Base-by-base conservation (phyloP, 192 early-diverging fungal species). In the Geranomyces variabilis region DNA sequence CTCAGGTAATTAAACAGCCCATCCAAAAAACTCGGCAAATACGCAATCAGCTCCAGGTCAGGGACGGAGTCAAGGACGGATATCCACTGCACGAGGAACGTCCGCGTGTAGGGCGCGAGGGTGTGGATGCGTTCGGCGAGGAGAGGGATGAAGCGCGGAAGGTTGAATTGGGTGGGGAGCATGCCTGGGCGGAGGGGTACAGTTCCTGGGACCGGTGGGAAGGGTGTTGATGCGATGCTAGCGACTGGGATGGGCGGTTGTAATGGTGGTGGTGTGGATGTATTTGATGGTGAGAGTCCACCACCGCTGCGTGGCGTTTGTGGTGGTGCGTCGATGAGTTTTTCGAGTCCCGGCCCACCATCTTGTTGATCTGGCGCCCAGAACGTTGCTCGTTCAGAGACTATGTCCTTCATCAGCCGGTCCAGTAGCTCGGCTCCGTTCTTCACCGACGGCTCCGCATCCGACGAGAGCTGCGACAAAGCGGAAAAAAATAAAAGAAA, bases 11-110 rank as follows among this genome's bases (percentile, higher is more conserved):
- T 82, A 43, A 99, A 81, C 26, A 98, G 80, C 0, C 95, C 95
- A 74, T 96, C 94, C 34, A 99, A 80, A 71, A 98, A 99, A 71
- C 93, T 91, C 1, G 96, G 98, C 8, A 99, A 73, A 73, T 92
- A 94, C 0, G 87, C 86, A 15, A 98, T 90, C 31, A 99, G 77
- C 66, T 98, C 98, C 24, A 99, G 82, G 34, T 95, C 96, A 0
- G 96, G 98, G 21, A 98, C 91, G 0, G 93, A 91, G 71, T 97
- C 93, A 43, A 99, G 77, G 0, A 96, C 90, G 10, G 85, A 83
- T 46, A 99, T 93, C 85, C 98, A 99, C 51, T 94, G 91, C 8
- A 99, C 93, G 6, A 99, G 84, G 73, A 94, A 99, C 47, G 93
- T 90, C 9, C 98, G 86, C 12, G 94, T 92, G 60, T 87, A 89